phyloP scores from a whole-genome alignment of 495 filamentous ascomycete genomes.

The Pyronema omphalodes region DNA sequence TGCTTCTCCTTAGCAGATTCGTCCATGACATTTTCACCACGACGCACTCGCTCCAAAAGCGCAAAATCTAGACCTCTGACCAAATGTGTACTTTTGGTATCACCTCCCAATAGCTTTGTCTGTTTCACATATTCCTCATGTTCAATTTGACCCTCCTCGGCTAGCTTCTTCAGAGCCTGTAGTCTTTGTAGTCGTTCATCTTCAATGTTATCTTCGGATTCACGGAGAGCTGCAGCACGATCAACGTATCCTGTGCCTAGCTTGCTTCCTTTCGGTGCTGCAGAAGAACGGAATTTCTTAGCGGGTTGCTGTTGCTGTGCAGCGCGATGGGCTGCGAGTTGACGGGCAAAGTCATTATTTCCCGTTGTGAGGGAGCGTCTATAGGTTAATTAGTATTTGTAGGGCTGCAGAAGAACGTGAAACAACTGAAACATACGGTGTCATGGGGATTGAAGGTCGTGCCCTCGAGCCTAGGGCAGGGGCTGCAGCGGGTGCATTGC shows the following conservation, averaged over 20 bases:
- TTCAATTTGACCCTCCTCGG: conserved; percentile 63
- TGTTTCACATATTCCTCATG: conserved; percentile 45
- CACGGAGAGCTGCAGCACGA: conserved; percentile 34
- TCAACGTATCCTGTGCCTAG: conserved; percentile 68
- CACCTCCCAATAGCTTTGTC: conserved; percentile 41
- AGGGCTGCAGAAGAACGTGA: background rate
- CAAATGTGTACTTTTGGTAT: conserved; percentile 59
- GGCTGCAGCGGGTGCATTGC: conserved; percentile 25
- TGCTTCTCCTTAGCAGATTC: conserved; percentile 11
- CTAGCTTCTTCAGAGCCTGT: conserved; percentile 59
- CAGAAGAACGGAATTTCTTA: conserved; percentile 59
- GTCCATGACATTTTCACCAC: conserved; percentile 51
- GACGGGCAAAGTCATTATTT: conserved; percentile 56
- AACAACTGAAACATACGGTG: conserved; percentile 37
- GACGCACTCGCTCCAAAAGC: conserved; percentile 52
- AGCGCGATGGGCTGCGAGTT: conserved; percentile 55
- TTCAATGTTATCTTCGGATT: conserved; percentile 34
- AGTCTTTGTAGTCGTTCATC: conserved; percentile 47
- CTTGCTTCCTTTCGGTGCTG: conserved; percentile 68
- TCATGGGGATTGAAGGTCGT: conserved; percentile 70
- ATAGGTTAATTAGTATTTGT: background rate
- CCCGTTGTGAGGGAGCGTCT: conserved; percentile 45
- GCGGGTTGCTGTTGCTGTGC: conserved; percentile 28
- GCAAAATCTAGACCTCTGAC: conserved; percentile 82
- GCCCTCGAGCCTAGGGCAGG: conserved; percentile 43